Conservation (phyloP, 176 grass and related monocot species). For the Puya raimondii region DNA sequence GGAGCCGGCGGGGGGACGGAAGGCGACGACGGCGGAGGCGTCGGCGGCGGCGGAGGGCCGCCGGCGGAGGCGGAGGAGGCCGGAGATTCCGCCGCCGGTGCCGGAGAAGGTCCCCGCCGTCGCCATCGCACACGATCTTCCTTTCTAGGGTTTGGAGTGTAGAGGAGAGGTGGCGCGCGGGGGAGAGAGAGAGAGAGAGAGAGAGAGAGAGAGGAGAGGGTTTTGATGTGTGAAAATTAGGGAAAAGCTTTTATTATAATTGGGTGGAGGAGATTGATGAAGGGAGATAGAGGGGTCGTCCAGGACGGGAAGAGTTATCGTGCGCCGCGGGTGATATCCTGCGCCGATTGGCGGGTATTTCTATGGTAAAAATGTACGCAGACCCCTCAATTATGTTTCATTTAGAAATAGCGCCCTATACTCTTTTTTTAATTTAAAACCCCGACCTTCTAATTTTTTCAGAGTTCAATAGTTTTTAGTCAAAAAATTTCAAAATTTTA, state of each 20-base stretch:
- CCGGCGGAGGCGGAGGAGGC: conserved; percentile 54
- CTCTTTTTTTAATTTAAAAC: no score
- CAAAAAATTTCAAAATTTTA: no score
- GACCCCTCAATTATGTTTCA: no score
- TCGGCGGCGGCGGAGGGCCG: conserved; percentile 2
- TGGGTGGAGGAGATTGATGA: conserved; percentile 35
- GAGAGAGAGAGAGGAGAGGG: conserved; percentile 4
- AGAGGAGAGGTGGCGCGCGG: background rate
- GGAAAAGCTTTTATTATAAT: background rate
- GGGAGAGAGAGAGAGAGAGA: background rate
- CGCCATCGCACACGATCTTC: conserved; percentile 34
- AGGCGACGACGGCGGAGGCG: conserved; percentile 7
- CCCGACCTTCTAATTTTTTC: no score
- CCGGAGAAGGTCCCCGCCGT: conserved; percentile 47
- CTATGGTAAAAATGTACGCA: background rate
- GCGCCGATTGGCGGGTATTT: background rate
- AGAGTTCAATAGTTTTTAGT: no score
- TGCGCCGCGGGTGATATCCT: background rate
- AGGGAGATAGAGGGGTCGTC: conserved; percentile 12
- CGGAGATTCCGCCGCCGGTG: conserved; percentile 26
- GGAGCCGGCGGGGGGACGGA: conserved; percentile 11
- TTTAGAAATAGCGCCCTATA: no score
- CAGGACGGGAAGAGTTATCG: background rate
- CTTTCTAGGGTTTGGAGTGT: background rate
- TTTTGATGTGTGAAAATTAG: conserved; percentile 24